phyloP scores from a whole-genome alignment of 169 alveolate species.

The Cardiosporidium cionae region DNA sequence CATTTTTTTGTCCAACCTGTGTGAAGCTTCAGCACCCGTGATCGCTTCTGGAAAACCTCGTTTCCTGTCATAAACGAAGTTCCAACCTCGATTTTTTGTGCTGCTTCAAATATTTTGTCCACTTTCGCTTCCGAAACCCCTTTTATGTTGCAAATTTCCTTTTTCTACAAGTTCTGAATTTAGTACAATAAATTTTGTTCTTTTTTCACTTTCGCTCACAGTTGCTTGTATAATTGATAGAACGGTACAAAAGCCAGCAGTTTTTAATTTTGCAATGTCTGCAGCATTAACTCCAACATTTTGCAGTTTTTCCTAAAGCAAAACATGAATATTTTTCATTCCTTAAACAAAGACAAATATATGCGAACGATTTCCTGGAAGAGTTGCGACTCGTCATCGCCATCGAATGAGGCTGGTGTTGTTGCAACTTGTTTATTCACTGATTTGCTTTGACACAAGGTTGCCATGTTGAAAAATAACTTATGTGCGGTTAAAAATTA shows the following conservation, averaged over 20 bases:
- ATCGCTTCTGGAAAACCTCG: conserved; percentile 24
- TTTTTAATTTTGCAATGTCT: conserved; percentile 38
- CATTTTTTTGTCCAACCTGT: too few species aligned
- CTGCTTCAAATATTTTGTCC: conserved; percentile 88
- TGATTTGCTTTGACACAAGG: conserved; percentile 31
- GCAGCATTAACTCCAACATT: conserved; percentile 33
- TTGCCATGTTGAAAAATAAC: conserved; percentile 6
- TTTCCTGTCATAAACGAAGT: conserved; percentile 42
- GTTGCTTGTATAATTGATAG: conserved; percentile 39
- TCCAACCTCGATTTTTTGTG: conserved; percentile 56
- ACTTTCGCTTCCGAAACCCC: conserved; percentile 96
- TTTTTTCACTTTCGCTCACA: not conserved
- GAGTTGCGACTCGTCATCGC: not conserved
- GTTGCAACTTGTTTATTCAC: conserved; percentile 26
- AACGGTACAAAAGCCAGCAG: conserved; percentile 40
- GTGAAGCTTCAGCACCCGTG: conserved; percentile 21
- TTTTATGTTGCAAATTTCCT: conserved; percentile 60
- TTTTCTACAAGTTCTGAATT: conserved; percentile 1
- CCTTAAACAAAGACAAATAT: not conserved
- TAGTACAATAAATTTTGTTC: too few species aligned
- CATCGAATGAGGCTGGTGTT: conserved; percentile 6
- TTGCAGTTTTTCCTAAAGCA: conserved; percentile 28
- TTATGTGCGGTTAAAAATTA: not conserved
- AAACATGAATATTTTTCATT: not conserved
- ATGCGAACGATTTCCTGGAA: not conserved